Conservation (phyloP, 129 eudicot genomes). For the Heracleum sosnowskyi region DNA sequence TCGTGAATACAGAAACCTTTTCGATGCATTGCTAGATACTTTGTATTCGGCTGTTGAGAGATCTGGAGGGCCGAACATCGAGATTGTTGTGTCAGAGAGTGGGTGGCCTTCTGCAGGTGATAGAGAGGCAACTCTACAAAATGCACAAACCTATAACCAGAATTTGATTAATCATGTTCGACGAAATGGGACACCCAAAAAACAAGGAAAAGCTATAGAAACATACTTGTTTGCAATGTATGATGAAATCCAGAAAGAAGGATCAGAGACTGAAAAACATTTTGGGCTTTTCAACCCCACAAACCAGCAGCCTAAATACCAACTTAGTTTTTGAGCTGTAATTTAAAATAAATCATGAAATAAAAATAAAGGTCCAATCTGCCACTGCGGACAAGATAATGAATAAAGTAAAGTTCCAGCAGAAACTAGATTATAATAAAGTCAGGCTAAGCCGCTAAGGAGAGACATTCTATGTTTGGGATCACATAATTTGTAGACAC, state of each 20-base stretch:
- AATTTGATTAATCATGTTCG: not conserved
- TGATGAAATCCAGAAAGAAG: constrained; percentile 1
- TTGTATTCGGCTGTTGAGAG: not conserved
- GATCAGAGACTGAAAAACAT: too few relatives aligned
- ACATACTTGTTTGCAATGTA: not conserved
- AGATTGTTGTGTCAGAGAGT: not conserved
- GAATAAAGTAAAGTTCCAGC: too few relatives aligned
- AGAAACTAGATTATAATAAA: too few relatives aligned
- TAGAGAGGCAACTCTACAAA: not conserved
- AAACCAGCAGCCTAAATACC: not conserved
- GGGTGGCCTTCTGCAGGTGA: constrained; percentile 1
- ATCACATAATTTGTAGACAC: too few relatives aligned
- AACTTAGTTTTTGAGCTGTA: not conserved
- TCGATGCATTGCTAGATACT: not conserved
- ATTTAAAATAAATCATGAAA: too few relatives aligned
- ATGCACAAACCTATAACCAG: not conserved
- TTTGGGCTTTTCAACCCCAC: too few relatives aligned
- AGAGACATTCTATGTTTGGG: too few relatives aligned
- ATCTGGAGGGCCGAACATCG: not conserved
- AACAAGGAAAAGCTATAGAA: not conserved
- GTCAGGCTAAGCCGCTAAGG: too few relatives aligned
- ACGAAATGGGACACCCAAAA: not conserved
- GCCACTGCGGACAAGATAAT: too few relatives aligned
- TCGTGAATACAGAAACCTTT: not conserved
- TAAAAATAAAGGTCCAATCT: too few relatives aligned